Evolutionary conservation across 345 rosid genomes (phyloP).

Genomic region (Garcia nutans): DNA sequence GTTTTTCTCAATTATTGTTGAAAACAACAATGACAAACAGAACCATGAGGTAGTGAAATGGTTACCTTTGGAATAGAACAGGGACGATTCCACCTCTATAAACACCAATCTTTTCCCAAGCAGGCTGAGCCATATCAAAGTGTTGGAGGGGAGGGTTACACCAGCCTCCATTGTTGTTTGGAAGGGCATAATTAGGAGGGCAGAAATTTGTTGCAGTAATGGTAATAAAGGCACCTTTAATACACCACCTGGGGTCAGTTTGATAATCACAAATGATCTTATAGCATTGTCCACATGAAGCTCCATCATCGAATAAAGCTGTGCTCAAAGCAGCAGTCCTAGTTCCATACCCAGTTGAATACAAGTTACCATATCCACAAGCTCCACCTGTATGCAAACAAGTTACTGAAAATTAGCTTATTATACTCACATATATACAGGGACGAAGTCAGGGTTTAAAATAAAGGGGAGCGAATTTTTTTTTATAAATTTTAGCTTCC

Average conservation of each 20-base stretch:
- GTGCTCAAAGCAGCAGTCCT: conserved; percentile 33
- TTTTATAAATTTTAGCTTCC: too few species aligned
- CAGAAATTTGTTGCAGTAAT: conserved; percentile 38
- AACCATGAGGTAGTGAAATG: too few species aligned
- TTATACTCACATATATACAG: too few species aligned
- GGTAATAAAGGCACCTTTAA: conserved; percentile 23
- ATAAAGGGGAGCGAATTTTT: too few species aligned
- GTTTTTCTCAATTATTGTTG: too few species aligned
- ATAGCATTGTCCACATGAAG: conserved; percentile 31
- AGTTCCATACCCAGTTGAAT: conserved; percentile 34
- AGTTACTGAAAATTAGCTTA: not conserved
- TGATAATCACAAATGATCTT: conserved; percentile 27
- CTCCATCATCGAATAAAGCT: conserved; percentile 33
- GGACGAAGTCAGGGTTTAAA: too few species aligned
- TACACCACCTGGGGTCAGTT: conserved; percentile 29
- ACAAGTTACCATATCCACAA: conserved; percentile 35
- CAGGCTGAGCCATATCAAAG: conserved; percentile 94
- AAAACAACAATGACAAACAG: too few species aligned
- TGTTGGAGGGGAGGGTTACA: conserved; percentile 95
- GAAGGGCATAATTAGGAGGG: conserved; percentile 47
- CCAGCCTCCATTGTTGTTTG: conserved; percentile 89
- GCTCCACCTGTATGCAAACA: conserved; percentile 25
- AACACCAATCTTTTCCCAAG: conserved; percentile 85
- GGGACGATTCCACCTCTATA: conserved; percentile 88
- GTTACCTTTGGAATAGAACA: conserved; percentile 70